Base-by-base conservation (phyloP, 1,139 yeast species). In the Candida sanyaensis region DNA sequence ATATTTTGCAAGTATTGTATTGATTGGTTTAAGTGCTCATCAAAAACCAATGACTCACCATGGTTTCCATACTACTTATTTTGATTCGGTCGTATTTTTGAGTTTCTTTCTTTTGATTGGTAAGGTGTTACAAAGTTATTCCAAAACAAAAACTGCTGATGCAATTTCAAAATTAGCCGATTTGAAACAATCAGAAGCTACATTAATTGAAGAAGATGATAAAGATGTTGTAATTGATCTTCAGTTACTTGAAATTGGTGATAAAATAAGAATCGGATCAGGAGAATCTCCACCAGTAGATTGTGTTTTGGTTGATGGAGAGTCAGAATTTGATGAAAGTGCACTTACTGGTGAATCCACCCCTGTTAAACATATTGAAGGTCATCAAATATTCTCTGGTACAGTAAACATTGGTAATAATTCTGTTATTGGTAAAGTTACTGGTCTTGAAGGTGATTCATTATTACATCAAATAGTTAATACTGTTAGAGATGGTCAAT, bases 231-330 rank as follows among this genome's bases (percentile, higher is more conserved):
- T 47, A 10, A 66, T 81, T 6, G 77, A 79, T 26, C 68, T 82
- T 2, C 80, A 82, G 42, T 69, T 73, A 43, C 65, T 87, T 41
- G 95, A 87, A 57, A 66, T 78, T 24, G 89, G 85, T 6, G 95
- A 87, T 59, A 69, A 59, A 44, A 81, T 86, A 23, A 68, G 78
- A 36, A 71, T 87, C 12, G 64, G 77, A 2, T 78, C 88, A 0
- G 95, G 95, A 1, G 86, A 82, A 57, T 80, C 89, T 0, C 89
- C 90, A 1, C 85, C 92, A 2, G 80, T 83, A 3, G 95, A 87
- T 60, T 83, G 88, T 53, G 78, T 83, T 2, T 70, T 87, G 21
- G 65, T 78, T n/a, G 71, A 75, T 9, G 89, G 90, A 1, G 57
- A 63, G 1, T 64, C 87, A 0, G 80, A 80, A 36, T 85, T 88